A percentile compares a stretch with the other conserved stretches of the same genome.
Conservation (phyloP, 1,139 yeast species). For the Debaryomyces sp. region DNA sequence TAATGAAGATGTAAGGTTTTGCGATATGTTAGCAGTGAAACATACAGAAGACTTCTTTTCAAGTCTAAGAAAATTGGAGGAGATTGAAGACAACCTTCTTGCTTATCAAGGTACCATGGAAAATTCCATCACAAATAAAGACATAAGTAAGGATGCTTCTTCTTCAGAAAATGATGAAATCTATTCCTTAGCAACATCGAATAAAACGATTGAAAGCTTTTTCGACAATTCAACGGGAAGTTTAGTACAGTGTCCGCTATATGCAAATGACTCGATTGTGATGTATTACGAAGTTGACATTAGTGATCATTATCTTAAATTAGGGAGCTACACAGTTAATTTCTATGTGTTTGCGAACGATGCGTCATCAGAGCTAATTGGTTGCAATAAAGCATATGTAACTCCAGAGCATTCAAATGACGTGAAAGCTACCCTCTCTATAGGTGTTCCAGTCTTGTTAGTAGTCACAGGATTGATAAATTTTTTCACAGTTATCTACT, state of each 20-base stretch:
- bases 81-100: neutral
- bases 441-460: slow-evolving; percentile 44
- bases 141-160: neutral
- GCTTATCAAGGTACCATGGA: neutral
- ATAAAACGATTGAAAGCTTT: slow-evolving; percentile 24
- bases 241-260: slow-evolving; percentile 45
- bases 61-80: slow-evolving; percentile 24
- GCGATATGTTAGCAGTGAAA: slow-evolving; percentile 49
- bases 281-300: slow-evolving; percentile 44
- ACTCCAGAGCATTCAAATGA: slow-evolving; percentile 47
- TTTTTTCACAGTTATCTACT: slow-evolving; percentile 45
- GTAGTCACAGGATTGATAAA: slow-evolving; percentile 46
- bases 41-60: slow-evolving; percentile 27
- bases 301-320: slow-evolving; percentile 31
- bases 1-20: slow-evolving; percentile 44
- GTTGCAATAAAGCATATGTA: slow-evolving; percentile 50
- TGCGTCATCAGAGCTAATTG: slow-evolving; percentile 37
- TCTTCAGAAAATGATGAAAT: neutral
- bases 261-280: slow-evolving; percentile 40
- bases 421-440: slow-evolving; percentile 39
- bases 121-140: no score
- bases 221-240: slow-evolving; percentile 31
- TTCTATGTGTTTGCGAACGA: slow-evolving; percentile 45
- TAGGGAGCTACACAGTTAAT: slow-evolving; percentile 47
- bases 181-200: slow-evolving; percentile 11